Base-by-base conservation (phyloP, 805 yeast genomes). In the Myxozyma vanderwaltii region DNA sequence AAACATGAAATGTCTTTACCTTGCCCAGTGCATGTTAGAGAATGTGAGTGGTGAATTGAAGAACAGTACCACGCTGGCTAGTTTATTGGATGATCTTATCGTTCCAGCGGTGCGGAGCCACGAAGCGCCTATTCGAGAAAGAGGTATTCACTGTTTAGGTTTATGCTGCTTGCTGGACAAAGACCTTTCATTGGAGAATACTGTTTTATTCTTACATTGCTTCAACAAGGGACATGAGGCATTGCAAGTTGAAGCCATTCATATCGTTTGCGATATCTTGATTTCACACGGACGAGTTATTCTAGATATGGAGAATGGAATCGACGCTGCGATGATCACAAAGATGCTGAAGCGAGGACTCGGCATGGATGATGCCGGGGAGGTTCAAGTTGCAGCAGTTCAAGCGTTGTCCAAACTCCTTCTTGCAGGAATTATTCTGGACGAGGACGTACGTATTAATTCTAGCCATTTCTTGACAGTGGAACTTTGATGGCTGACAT, bases 391-490 rank as follows among this genome's bases (percentile, higher is more conserved):
- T 0, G 78, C 84, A 0, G 87, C 92, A 8, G 96, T 92, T 0
- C 96, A 89, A 68, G 95, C 96, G 0, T 75, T 91, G 26, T 88
- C 91, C 68, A 91, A 92, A 74, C 75, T 92, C 51, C 83, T 86
- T 66, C 76, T 94, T 54, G 87, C 92, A 15, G 95, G 88, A 64
- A 80, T 88, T 21, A 79, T 91, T 56, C 80, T 78, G 5, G 91
- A 87, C 68, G 85, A 82, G 58, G 89, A 86, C 57, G 73, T 39
- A n/a, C 17, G 54, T 41, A 15, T 50, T 2, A 7, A 15, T 51
- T 21, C 21, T n/a, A 8, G 12, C 15, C 15, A 33, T 1, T 4
- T 23, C 4, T n/a, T 13, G 19, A 4, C n/a, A n/a, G n/a, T n/a
- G 15, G 15, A 21, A 47, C 41, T 6, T 8, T 4, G 21, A 45